Base-by-base conservation (phyloP, 352 stramenopile species). In the Phytophthora chlamydospora region DNA sequence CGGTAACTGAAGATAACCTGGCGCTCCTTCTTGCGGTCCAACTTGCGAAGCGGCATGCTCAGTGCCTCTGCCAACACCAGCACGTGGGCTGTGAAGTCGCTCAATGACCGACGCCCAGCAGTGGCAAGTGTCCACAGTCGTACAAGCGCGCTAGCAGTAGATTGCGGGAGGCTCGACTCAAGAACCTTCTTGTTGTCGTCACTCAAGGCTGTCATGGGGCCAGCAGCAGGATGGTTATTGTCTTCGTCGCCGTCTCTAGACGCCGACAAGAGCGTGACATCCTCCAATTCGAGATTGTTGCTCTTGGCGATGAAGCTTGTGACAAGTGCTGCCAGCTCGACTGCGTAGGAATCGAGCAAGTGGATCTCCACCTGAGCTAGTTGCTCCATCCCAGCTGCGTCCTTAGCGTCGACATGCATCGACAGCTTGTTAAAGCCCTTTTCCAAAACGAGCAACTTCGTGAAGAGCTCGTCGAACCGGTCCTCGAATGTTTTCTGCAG, bases 21-120 rank as follows among this genome's bases (percentile, higher is more conserved):
- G 7, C 82, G 79, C 70, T 95, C 85, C 47, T 90, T 90, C 60
- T 95, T 95, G 17, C 86, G 84, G 60, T 95, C 86, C 17, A 85
- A 57, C 55, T 93, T 95, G 16, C 75, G 77, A 66, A 91, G 56
- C 24, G 86, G 86, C 68, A 95, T 90, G 55, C 76, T 88, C 63
- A 95, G 41, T 11, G 73, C 78, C 7, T 85, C 70, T 8, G 78
- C 75, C 9, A 95, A 46, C 21, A 81, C 68, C 3, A 72, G 67
- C 1, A 95, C 48, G 41, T 93, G 82, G 6, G 52, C 41, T 53
- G 75, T 81, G 14, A 95, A 89, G 60, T 92, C 85, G 14, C 46
- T 53, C 4, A 94, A 45, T 19, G 83, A 89, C 8, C 71, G 73
- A 39, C 76, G 78, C 24, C 78, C 80, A n/a, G 76, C 83, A 11